These are phyloP conservation scores for Saccharomycopsis guyanensis DNA, from an alignment of 805 yeast genomes.

Conservation along the genomic window DNA sequence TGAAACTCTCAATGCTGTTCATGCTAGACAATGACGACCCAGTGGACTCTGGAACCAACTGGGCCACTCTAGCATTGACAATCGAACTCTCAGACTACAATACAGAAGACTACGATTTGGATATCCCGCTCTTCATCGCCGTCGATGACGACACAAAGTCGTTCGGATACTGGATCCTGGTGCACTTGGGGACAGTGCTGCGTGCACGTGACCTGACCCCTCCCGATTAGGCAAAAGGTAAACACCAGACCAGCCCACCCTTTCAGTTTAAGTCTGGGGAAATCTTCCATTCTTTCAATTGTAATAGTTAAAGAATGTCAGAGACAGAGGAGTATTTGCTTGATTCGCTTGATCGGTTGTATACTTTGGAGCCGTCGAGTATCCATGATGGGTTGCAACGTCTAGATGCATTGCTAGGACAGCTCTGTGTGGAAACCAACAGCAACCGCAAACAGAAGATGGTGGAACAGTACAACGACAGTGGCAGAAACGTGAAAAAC, in stretches of 20 bases:
- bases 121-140: conserved; percentile 2
- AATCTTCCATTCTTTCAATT: neutral
- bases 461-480: neutral
- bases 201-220: neutral
- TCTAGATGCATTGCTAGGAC: conserved; percentile 23
- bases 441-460: conserved; percentile 4
- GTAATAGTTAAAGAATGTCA: conserved; percentile 8
- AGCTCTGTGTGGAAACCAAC: conserved; percentile 21
- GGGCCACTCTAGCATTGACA: conserved; percentile 14
- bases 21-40: conserved; percentile 11
- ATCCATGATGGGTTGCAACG: conserved; percentile 23
- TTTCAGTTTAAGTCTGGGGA: neutral
- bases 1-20: neutral
- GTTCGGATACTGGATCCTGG: conserved; percentile 13
- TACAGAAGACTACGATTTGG: neutral
- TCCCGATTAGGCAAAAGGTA: conserved; percentile 5
- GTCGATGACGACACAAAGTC: conserved; percentile 1
- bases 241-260: neutral
- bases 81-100: conserved; percentile 1
- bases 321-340: conserved; percentile 22
- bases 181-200: conserved; percentile 2
- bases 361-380: conserved; percentile 20
- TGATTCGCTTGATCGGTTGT: conserved; percentile 21
- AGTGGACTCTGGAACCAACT: conserved; percentile 13
- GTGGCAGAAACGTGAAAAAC: conserved; percentile 5